Conservation (phyloP, 2,329 filamentous ascomycete species). For the Verticillium albo-atrum region DNA sequence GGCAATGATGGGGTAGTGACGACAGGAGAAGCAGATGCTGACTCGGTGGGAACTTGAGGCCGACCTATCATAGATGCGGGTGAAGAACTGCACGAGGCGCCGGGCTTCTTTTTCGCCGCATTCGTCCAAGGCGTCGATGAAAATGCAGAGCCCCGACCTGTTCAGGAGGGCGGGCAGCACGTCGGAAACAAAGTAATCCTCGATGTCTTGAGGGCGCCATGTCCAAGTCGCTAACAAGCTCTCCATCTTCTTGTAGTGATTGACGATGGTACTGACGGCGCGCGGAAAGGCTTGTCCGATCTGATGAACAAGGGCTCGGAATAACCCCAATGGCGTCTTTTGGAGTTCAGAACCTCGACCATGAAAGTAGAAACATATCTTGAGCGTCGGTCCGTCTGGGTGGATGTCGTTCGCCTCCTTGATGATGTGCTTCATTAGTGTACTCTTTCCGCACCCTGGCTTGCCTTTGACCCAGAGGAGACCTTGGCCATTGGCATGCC, state of each 20-base stretch:
- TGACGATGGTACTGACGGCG: not conserved
- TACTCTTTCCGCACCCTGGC: constrained; percentile 35
- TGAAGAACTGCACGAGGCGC: constrained; percentile 14
- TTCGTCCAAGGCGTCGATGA: constrained; percentile 31
- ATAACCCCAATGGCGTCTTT: constrained; percentile 25
- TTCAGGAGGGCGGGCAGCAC: constrained; percentile 15
- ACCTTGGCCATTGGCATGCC: constrained; percentile 11
- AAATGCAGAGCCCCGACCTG: constrained; percentile 16
- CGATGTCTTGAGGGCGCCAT: constrained; percentile 13
- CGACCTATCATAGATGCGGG: constrained; percentile 15
- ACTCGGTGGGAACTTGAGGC: constrained; percentile 14
- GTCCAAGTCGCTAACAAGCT: constrained; percentile 13
- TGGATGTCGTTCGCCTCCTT: not conserved
- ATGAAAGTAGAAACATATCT: constrained; percentile 32
- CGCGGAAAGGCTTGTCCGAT: not conserved
- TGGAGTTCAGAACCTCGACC: constrained; percentile 24
- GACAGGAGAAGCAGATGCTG: constrained; percentile 25
- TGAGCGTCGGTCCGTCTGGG: constrained; percentile 4
- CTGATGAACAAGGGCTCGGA: constrained; percentile 28
- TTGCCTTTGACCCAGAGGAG: constrained; percentile 35
- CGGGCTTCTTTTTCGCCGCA: constrained; percentile 18
- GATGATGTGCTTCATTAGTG: constrained; percentile 22
- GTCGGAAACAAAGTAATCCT: not conserved
- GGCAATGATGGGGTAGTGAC: constrained; percentile 23
- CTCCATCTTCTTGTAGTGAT: not conserved